Evolutionary conservation across 768 basidiomycete species (phyloP).

Genomic region (Termitomyces sp.): DNA sequence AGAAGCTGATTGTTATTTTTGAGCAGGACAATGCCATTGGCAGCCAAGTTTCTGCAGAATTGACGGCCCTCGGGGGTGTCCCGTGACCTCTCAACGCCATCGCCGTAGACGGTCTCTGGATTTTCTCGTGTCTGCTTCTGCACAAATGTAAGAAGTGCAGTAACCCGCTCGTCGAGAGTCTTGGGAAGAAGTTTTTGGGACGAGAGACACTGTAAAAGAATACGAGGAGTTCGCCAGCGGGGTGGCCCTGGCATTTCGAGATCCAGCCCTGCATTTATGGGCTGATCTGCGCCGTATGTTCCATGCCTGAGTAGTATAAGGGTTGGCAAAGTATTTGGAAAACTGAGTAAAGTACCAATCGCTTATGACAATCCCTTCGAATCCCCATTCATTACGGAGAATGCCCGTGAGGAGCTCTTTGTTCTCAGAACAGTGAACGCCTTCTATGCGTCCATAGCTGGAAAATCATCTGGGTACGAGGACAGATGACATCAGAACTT

Average conservation of each 20-base stretch:
- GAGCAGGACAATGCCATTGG: constrained; percentile 60
- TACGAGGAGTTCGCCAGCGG: constrained; percentile 54
- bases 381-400: constrained; percentile 73
- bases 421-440: constrained; percentile 68
- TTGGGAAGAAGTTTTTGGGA: constrained; percentile 41
- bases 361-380: constrained; percentile 66
- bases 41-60: constrained; percentile 54
- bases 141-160: constrained; percentile 47
- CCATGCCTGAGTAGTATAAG: constrained; percentile 47
- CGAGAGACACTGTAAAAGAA: constrained; percentile 32
- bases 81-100: constrained; percentile 51
- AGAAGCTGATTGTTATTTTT: constrained; percentile 56
- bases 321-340: background rate
- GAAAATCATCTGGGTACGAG: background rate
- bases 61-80: constrained; percentile 46
- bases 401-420: constrained; percentile 53
- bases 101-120: constrained; percentile 58
- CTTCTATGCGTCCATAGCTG: constrained; percentile 72
- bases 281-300: constrained; percentile 61
- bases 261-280: constrained; percentile 71
- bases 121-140: constrained; percentile 52
- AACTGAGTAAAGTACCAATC: constrained; percentile 53
- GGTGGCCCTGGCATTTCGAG: constrained; percentile 76
- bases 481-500: background rate
- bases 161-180: constrained; percentile 47